Conservation (phyloP, 2,329 filamentous ascomycete genomes). For the Leptographium radiaticola region DNA sequence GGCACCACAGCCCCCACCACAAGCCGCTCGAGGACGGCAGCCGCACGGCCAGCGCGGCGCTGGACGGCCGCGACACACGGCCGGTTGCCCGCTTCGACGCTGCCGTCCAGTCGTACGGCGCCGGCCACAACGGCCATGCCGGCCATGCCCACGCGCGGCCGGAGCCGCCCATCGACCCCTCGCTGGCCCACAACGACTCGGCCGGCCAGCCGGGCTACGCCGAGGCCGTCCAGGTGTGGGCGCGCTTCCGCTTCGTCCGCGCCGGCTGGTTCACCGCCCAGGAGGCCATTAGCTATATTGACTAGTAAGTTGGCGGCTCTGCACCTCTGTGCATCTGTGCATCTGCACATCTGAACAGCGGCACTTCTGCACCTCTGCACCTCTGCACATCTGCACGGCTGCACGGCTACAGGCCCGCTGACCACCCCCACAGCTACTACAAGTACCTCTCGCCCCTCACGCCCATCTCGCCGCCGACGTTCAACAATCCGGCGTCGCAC, state of each 20-base stretch:
- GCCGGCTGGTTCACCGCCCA: constrained; percentile 92
- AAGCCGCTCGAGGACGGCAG: background rate
- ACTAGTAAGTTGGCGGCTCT: no score
- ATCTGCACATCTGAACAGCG: no score
- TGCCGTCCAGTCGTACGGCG: background rate
- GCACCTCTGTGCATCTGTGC: no score
- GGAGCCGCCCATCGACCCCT: constrained; percentile 32
- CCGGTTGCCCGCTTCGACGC: background rate
- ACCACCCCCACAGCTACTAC: constrained; percentile 54
- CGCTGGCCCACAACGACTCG: constrained; percentile 27
- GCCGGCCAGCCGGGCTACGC: constrained; percentile 42
- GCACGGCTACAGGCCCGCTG: no score
- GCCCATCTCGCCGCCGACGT: constrained; percentile 85
- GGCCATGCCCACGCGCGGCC: constrained; percentile 2
- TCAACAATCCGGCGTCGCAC: constrained; percentile 70
- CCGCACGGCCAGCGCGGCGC: background rate
- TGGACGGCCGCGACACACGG: background rate
- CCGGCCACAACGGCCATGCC: constrained; percentile 10
- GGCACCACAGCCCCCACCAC: background rate
- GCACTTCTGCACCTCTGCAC: no score
- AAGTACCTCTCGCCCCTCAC: constrained; percentile 82
- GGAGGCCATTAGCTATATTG: constrained; percentile 86
- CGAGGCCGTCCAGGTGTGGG: constrained; percentile 77
- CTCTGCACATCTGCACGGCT: no score
- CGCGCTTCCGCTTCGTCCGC: constrained; percentile 83